Evolutionary conservation across 1,284 basidiomycete species (phyloP).

Genomic region (Cutaneotrichosporon cavernicola): DNA sequence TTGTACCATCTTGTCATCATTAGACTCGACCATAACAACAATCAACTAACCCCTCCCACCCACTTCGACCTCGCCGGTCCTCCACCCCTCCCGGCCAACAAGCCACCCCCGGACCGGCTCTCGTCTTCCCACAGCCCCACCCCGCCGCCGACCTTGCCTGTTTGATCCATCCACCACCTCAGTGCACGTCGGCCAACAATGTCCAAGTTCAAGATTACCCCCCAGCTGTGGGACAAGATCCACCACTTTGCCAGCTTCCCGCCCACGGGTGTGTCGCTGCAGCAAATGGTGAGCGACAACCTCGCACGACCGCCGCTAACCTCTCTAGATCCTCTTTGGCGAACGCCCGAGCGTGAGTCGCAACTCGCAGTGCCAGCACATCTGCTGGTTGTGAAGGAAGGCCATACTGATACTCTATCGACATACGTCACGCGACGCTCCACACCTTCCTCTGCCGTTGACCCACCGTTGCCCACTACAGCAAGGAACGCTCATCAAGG

Average conservation of each 20-base stretch:
- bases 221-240: conserved; percentile 86
- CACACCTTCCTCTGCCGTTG: background rate
- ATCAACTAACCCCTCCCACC: background rate
- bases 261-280: conserved; percentile 85
- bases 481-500: conserved; percentile 81
- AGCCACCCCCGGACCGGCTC: background rate
- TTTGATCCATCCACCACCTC: background rate
- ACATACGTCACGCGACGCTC: background rate
- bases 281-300: conserved; percentile 64
- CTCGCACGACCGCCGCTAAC: conserved; percentile 6
- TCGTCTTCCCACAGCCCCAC: conserved; percentile 7
- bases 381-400: background rate
- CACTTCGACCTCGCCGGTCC: background rate
- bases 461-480: background rate
- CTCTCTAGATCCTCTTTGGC: conserved; percentile 65
- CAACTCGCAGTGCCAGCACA: background rate
- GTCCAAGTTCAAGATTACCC: conserved; percentile 62
- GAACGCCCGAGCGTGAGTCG: conserved; percentile 58
- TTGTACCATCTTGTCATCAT: background rate
- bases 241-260: conserved; percentile 93
- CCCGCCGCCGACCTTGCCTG: background rate
- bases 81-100: background rate
- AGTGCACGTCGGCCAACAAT: conserved; percentile 27
- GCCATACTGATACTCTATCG: background rate
- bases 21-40: background rate